These are phyloP conservation scores for Hippophae gyantsensis DNA, from an alignment of 306 rosid genomes.

Conservation along the genomic window DNA sequence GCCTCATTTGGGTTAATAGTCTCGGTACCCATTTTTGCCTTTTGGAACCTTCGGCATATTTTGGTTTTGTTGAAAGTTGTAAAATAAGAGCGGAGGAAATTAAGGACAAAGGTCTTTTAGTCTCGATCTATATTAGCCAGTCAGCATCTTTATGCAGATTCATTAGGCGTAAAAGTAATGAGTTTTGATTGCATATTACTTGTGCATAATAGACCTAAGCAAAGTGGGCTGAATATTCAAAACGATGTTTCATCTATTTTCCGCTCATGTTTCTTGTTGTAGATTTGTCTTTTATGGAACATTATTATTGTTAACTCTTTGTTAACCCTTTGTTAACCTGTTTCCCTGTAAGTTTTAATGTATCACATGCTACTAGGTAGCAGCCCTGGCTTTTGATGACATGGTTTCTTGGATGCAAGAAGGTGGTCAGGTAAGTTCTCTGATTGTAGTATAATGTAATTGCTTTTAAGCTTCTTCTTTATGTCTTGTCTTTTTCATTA, in stretches of 20 bases:
- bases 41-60: no score
- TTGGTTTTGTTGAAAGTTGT: no score
- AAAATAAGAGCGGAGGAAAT: no score
- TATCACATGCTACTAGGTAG: constrained; percentile 98
- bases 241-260: not conserved
- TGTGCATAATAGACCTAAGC: no score
- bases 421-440: constrained; percentile 89
- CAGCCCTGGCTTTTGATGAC: constrained; percentile 97
- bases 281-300: constrained; percentile 16
- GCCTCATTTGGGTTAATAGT: no score
- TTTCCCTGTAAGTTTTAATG: constrained; percentile 82
- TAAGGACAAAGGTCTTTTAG: no score
- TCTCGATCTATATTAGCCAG: no score
- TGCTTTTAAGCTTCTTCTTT: constrained; percentile 6
- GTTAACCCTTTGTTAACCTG: constrained; percentile 51
- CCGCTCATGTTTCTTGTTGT: constrained; percentile 1
- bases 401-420: constrained; percentile 99
- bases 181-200: no score
- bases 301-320: constrained; percentile 46
- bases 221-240: no score
- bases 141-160: no score
- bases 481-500: constrained; percentile 11
- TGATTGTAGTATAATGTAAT: constrained; percentile 15
- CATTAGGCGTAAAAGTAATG: no score
- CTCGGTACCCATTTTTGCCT: no score